These are phyloP conservation scores for Candida parachauliodes DNA, from an alignment of 805 yeast genomes.

Conservation along the genomic window DNA sequence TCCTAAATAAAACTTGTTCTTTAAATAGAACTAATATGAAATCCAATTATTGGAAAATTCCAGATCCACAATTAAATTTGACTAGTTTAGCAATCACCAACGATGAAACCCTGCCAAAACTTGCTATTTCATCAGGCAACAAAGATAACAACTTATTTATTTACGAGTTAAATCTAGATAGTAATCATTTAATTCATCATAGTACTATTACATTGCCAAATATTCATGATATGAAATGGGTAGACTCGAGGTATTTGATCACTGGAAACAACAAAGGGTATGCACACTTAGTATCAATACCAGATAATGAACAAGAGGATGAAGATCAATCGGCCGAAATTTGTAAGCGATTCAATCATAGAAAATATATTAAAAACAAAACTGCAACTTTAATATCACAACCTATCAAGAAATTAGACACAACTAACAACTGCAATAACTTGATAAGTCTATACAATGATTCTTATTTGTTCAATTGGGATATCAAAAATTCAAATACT, in stretches of 20 bases:
- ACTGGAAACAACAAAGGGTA: conserved; percentile 78
- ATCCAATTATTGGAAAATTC: conserved; percentile 45
- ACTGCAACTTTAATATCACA: conserved; percentile 21
- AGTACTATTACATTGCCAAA: conserved; percentile 58
- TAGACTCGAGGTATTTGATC: conserved; percentile 40
- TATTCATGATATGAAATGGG: conserved; percentile 53
- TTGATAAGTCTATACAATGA: conserved; percentile 65
- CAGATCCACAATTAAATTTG: conserved; percentile 40
- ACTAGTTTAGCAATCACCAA: conserved; percentile 37
- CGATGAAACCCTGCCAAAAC: conserved; percentile 20
- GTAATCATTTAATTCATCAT: conserved; percentile 49
- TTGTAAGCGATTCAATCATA: conserved; percentile 74
- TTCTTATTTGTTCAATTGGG: conserved; percentile 69
- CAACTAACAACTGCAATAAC: conserved; percentile 35
- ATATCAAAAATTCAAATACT: conserved; percentile 51
- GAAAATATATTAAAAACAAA: conserved; percentile 50
- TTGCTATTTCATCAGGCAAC: conserved; percentile 54
- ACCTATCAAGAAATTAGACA: conserved; percentile 24
- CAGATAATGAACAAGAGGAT: conserved; percentile 31
- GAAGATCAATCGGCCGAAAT: conserved; percentile 60
- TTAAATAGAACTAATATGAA: conserved; percentile 37
- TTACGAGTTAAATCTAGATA: conserved; percentile 41
- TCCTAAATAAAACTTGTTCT: conserved; percentile 42
- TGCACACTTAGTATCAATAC: conserved; percentile 69
- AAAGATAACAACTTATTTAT: conserved; percentile 46